These are phyloP conservation scores for Scheffersomyces lignicola DNA, from an alignment of 1,139 yeast species.

Conservation along the genomic window DNA sequence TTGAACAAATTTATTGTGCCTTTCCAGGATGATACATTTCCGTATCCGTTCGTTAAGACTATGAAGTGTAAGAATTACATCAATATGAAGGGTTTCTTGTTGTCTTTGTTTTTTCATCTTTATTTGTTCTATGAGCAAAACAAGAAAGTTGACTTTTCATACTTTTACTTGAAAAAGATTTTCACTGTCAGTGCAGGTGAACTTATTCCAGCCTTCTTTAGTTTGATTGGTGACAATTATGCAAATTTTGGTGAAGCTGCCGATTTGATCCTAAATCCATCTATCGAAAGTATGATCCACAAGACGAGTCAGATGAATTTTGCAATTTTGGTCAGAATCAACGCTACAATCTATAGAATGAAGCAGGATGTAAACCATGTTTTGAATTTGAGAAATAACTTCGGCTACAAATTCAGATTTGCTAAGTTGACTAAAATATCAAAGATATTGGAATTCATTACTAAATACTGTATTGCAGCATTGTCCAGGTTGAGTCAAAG, in stretches of 20 bases:
- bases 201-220: conserved; percentile 28
- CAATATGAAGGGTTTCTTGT: conserved; percentile 28
- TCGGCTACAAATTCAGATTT: conserved; percentile 18
- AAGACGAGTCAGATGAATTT: conserved; percentile 29
- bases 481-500: conserved; percentile 33
- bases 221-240: conserved; percentile 27
- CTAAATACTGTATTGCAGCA: conserved; percentile 23
- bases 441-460: conserved; percentile 18
- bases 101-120: conserved; percentile 28
- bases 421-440: conserved; percentile 20
- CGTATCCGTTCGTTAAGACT: conserved; percentile 30
- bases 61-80: conserved; percentile 33
- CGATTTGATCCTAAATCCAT: conserved; percentile 38
- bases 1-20: conserved; percentile 25
- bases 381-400: conserved; percentile 14
- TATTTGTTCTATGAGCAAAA: conserved; percentile 29
- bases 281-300: conserved; percentile 29
- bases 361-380: conserved; percentile 20
- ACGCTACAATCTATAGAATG: conserved; percentile 23
- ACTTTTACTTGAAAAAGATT: conserved; percentile 32
- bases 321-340: conserved; percentile 19
- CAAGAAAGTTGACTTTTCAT: conserved; percentile 21
- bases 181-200: conserved; percentile 23
- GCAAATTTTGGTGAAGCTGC: conserved; percentile 35
- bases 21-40: conserved; percentile 20